These are phyloP conservation scores for Aquilaria sinensis DNA, from an alignment of 345 rosid species.

Conservation along the genomic window DNA sequence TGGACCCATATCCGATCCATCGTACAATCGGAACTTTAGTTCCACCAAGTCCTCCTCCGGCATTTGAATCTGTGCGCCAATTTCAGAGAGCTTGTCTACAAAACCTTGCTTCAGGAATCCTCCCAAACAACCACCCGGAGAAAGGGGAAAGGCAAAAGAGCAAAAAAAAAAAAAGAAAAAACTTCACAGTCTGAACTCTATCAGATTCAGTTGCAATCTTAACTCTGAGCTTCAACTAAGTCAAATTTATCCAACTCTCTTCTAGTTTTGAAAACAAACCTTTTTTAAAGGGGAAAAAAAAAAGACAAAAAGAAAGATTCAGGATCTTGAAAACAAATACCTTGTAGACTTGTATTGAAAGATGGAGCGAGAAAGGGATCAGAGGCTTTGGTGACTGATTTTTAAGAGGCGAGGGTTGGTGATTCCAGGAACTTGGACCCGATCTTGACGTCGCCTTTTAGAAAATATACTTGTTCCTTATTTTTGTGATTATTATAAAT, in stretches of 20 bases:
- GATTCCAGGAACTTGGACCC: conserved; percentile 1
- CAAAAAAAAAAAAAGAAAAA: not conserved
- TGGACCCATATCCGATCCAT: conserved; percentile 93
- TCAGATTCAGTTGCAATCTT: too few species aligned
- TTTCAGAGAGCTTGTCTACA: conserved; percentile 7
- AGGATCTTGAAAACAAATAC: not conserved
- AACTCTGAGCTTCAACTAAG: too few species aligned
- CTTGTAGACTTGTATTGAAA: not conserved
- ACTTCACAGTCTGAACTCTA: too few species aligned
- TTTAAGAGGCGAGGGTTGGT: too few species aligned
- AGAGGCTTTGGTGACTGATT: too few species aligned
- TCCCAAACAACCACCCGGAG: too few species aligned
- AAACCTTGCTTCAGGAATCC: too few species aligned
- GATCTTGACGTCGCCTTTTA: conserved; percentile 11
- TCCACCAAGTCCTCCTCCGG: conserved; percentile 75
- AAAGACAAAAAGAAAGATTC: not conserved
- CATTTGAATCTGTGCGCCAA: conserved; percentile 45
- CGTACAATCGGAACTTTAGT: conserved; percentile 82
- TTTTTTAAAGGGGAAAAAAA: not conserved
- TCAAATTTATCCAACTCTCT: too few species aligned
- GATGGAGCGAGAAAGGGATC: not conserved
- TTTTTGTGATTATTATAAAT: not conserved
- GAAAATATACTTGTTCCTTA: not conserved
- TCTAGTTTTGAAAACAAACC: too few species aligned
- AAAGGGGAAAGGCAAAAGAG: conserved; percentile 4